A percentile compares a stretch with the other conserved stretches of the same genome.
Conservation (phyloP, 2,329 filamentous ascomycete genomes). For the Claviceps digitariae region DNA sequence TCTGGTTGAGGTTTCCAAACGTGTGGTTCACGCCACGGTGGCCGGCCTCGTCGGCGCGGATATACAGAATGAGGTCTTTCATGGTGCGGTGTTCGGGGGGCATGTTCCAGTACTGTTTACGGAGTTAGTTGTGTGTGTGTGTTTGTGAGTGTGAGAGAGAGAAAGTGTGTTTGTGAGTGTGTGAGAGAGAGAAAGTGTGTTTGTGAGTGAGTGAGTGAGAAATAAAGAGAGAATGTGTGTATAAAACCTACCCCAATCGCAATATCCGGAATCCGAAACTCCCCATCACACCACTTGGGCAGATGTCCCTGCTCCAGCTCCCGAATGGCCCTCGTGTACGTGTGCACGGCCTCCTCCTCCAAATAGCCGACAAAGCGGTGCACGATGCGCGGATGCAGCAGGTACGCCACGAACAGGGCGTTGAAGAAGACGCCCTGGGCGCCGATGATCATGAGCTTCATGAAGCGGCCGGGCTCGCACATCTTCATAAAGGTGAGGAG, state of each 20-base stretch:
- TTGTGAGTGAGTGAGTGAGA: too few relatives aligned
- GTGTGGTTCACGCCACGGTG: slow-evolving; percentile 96
- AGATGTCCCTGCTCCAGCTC: slow-evolving; percentile 78
- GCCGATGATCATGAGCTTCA: slow-evolving; percentile 81
- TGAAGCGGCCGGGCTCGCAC: slow-evolving; percentile 61
- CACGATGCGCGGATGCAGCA: slow-evolving; percentile 73
- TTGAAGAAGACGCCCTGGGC: slow-evolving; percentile 98
- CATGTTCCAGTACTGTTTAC: slow-evolving; percentile 77
- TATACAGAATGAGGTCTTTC: slow-evolving; percentile 76
- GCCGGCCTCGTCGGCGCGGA: slow-evolving; percentile 78
- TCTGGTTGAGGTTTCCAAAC: slow-evolving; percentile 73
- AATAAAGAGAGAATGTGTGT: too few relatives aligned
- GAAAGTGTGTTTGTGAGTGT: too few relatives aligned
- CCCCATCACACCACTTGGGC: slow-evolving; percentile 60
- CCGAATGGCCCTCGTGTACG: slow-evolving; percentile 77
- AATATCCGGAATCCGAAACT: slow-evolving; percentile 72
- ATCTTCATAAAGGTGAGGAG: slow-evolving; percentile 87
- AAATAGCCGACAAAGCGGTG: slow-evolving; percentile 96
- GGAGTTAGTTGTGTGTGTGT: neutral
- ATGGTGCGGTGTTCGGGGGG: slow-evolving; percentile 71
- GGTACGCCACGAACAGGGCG: slow-evolving; percentile 75
- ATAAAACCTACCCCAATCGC: slow-evolving; percentile 51
- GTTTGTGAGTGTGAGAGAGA: too few relatives aligned
- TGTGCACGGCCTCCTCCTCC: slow-evolving; percentile 93
- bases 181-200: too few relatives aligned